phyloP scores from a whole-genome alignment of 1,284 basidiomycete genomes.

The Cryptococcus sp. region DNA sequence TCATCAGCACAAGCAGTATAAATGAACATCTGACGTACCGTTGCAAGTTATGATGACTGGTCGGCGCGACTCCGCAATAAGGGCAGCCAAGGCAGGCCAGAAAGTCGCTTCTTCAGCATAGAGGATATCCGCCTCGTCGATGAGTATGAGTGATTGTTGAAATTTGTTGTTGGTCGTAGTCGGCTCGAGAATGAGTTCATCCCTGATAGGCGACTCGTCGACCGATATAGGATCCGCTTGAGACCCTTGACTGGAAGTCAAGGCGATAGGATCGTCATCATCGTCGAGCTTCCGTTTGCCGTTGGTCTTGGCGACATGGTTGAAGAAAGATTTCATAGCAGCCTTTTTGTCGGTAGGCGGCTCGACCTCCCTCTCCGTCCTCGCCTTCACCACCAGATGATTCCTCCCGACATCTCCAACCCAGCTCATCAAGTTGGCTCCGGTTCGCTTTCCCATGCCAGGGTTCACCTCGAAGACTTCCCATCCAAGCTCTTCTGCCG shows the following conservation, averaged over 20 bases:
- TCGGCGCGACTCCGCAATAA: constrained; percentile 73
- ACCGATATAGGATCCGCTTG: constrained; percentile 27
- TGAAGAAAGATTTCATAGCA: constrained; percentile 18
- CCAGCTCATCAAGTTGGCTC: constrained; percentile 68
- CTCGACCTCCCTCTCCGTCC: constrained; percentile 3
- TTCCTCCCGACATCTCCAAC: constrained; percentile 92
- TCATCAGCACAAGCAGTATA: background rate
- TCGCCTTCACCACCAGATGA: constrained; percentile 58
- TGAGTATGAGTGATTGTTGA: constrained; percentile 79
- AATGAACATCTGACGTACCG: constrained; percentile 53
- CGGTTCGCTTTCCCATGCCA: constrained; percentile 82
- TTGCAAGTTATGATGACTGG: constrained; percentile 91
- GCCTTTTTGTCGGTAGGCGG: constrained; percentile 1
- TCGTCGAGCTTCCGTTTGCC: constrained; percentile 6
- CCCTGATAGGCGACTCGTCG: constrained; percentile 6
- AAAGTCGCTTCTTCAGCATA: constrained; percentile 87
- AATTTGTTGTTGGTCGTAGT: background rate
- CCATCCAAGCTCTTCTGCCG: constrained; percentile 87
- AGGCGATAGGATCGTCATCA: background rate
- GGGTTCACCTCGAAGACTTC: constrained; percentile 96
- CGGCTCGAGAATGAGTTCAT: constrained; percentile 2
- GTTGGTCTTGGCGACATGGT: constrained; percentile 3
- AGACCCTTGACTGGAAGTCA: constrained; percentile 20
- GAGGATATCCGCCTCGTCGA: constrained; percentile 96
- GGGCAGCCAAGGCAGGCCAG: constrained; percentile 74